Evolutionary conservation across 2,329 filamentous ascomycete species (phyloP), one percentile per base, ranked within the genome.

Genomic region (Rhexocercosporidium sp.): DNA sequence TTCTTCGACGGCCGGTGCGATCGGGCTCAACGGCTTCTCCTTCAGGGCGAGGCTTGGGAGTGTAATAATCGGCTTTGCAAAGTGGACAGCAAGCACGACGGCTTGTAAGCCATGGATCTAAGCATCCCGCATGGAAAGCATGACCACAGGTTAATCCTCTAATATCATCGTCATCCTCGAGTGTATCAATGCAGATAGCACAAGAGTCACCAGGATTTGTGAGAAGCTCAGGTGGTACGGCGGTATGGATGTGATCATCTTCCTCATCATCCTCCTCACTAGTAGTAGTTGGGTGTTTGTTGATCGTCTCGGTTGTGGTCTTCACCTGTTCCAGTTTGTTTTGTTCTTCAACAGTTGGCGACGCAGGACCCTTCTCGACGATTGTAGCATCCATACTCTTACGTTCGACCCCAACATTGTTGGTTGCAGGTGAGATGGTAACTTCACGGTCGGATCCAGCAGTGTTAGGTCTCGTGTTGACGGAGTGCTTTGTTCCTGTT

Each of bases 31-130:
- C 72, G 14, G 71, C 62, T 62, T 76, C 75, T 31, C 73, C 74
- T 62, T 77, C 76, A 3, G 92, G 84, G 18, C 93, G 91, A 60
- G 94, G 93, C 81, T 98, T 98, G 0, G 96, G 95, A 2, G 93
- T 90, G 79, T 97, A 98, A 79, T 98, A 99, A 77, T 99, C 96
- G 47, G 95, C 93, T 82, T 99, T 99, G 84, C 96, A 99, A 7
- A 99, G 89, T 6, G 96, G 96, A 78, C 96, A 99, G 82, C 95
- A 98, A 29, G 96, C 96, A 72, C 95, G 90, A 70, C 96, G 89
- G 76, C 92, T 94, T 11, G 96, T 99, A 70, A 99, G 82, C 96
- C 96, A 99, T 12, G 96, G 96, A 74, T 99, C 96, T 59, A 99
- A 88, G 77, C 96, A 99, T 46, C 91, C 92, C 60, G 94, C 94